phyloP scores from a whole-genome alignment of 257 asterid genomes.

The Apocynum venetum region DNA sequence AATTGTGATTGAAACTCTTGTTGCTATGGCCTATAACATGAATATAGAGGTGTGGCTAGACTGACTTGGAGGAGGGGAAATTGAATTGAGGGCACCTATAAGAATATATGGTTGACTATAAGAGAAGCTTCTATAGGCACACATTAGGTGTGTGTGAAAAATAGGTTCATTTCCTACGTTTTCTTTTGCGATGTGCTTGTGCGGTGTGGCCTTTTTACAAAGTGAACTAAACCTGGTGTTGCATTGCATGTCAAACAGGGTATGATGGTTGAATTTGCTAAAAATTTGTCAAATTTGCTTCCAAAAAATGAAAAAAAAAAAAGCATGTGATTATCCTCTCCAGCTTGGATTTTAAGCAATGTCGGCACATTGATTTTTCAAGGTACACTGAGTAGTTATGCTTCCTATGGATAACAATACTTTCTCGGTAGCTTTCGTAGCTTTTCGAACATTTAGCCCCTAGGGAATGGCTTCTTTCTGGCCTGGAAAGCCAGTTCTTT shows the following conservation, averaged over 20 bases:
- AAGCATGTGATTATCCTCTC: slow-evolving; percentile 75
- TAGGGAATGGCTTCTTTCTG: background rate
- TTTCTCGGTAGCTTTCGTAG: background rate
- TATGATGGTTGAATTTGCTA: slow-evolving; percentile 75
- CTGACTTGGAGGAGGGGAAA: background rate
- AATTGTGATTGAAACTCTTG: background rate
- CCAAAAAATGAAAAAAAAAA: slow-evolving; percentile 59
- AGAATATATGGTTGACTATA: background rate
- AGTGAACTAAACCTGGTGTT: background rate
- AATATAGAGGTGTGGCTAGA: background rate
- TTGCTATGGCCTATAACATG: background rate
- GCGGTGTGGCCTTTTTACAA: background rate
- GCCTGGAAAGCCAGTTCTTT: background rate
- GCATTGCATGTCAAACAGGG: slow-evolving; percentile 60
- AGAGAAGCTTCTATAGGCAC: background rate
- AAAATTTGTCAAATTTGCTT: slow-evolving; percentile 75
- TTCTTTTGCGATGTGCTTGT: background rate
- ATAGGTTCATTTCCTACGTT: background rate
- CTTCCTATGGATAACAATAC: background rate
- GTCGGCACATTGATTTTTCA: slow-evolving; percentile 74
- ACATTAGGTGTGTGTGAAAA: background rate
- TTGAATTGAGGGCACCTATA: background rate
- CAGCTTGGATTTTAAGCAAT: slow-evolving; percentile 88
- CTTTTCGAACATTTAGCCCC: background rate
- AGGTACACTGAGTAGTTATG: slow-evolving; percentile 37